Base-by-base conservation (phyloP, 768 basidiomycete species). In the Cyathus striatus region DNA sequence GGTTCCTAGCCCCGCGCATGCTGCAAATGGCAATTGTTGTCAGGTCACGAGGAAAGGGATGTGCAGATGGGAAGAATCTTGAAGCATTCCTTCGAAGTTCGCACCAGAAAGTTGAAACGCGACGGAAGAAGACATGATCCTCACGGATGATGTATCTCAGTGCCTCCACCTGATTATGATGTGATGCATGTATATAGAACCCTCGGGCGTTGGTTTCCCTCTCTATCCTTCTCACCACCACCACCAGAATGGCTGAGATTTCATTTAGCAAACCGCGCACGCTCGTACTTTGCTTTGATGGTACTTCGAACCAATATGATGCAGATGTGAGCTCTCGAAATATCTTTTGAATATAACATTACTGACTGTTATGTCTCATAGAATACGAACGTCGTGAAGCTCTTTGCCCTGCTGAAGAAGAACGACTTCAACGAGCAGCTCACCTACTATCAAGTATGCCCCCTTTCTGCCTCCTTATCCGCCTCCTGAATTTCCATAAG, bases 311-410 rank as follows among this genome's bases (percentile, higher is more conserved):
- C 42, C 69, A 79, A 50, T 86, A 75, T 47, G 61, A 68, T 46
- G 55, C 60, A 3, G 52, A 58, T 44, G 83, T 81, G 48, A 23
- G 75, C 52, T 1, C 21, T 17, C 23, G 21, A 3, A 14, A 13
- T 32, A 12, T 32, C 17, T 32, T 36, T 42, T 27, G 18, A 22
- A 22, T 38, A 23, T 20, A 20, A 27, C 25, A 6, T 9, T 9
- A 16, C 42, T 24, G 40, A 17, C 14, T 7, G 23, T 32, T 17
- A 24, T 17, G 12, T 38, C 12, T 17, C 13, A 17, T 47, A 69
- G 72, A 83, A 85, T 52, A 79, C 86, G 7, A 87, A 87, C 43
- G 73, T 86, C 25, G 80, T 84, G 42, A 79, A 79, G 53, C 67
- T 92, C 33, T 86, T 84, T 60, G 66, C 73, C 4, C 62, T 90